phyloP scores from a whole-genome alignment of 2,329 filamentous ascomycete species.

The Fusarium sp. region DNA sequence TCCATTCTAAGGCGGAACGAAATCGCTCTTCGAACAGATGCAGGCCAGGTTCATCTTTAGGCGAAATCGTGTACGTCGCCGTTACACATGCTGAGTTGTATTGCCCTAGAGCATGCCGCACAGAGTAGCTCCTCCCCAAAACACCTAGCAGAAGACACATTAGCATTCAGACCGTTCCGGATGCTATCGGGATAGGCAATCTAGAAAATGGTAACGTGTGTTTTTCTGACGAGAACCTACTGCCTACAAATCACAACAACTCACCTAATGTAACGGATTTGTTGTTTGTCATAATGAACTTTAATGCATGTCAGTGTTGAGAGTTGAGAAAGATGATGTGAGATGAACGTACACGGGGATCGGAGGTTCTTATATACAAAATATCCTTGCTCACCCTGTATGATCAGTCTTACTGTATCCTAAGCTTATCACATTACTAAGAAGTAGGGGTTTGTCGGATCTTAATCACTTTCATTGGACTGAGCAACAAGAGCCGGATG shows the following conservation, averaged over 20 bases:
- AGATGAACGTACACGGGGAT: not conserved
- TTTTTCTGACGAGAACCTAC: too few species aligned
- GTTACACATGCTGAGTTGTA: constrained; percentile 26
- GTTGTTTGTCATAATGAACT: not conserved
- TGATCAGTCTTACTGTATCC: too few species aligned
- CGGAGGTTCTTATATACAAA: not conserved
- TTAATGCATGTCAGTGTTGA: not conserved
- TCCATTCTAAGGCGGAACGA: not conserved
- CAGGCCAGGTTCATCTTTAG: rapidly evolving
- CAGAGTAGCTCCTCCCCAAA: constrained; percentile 14
- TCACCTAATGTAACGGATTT: not conserved
- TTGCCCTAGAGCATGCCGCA: not conserved
- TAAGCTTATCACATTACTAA: too few species aligned
- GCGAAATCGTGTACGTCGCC: not conserved
- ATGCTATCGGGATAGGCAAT: too few species aligned
- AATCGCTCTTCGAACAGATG: not conserved
- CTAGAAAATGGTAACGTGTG: too few species aligned
- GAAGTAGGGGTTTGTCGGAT: too few species aligned
- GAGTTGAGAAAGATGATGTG: not conserved
- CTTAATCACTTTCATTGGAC: too few species aligned
- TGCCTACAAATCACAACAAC: rapidly evolving
- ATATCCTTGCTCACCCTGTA: too few species aligned
- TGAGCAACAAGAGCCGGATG: too few species aligned
- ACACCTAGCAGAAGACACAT: not conserved
- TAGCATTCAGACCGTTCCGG: not conserved